Evolutionary conservation across 495 filamentous ascomycete species (phyloP).

Genomic region (Aspergillus carlsbadensis): DNA sequence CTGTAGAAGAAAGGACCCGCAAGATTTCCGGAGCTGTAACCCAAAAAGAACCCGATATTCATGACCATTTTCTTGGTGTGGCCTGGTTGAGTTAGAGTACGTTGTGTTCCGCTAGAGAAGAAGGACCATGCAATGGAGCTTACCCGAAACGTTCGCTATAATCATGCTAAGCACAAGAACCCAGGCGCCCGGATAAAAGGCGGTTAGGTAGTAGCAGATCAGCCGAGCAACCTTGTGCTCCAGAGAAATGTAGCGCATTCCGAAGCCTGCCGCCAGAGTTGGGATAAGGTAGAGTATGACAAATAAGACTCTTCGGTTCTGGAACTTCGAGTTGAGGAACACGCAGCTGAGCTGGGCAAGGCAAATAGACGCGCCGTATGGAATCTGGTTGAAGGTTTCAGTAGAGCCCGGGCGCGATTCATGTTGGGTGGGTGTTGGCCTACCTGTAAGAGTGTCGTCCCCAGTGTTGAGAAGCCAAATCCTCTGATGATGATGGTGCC

Average conservation of each 20-base stretch:
- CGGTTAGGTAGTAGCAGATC: conserved; percentile 57
- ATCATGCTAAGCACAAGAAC: conserved; percentile 58
- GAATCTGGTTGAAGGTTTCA: conserved; percentile 39
- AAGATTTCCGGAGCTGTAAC: conserved; percentile 53
- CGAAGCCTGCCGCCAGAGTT: conserved; percentile 55
- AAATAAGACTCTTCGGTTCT: conserved; percentile 55
- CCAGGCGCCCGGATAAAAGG: conserved; percentile 60
- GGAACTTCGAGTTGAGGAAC: conserved; percentile 56
- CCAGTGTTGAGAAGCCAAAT: conserved; percentile 57
- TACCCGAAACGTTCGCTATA: conserved; percentile 54
- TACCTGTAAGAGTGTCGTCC: conserved; percentile 48
- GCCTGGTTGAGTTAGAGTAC: conserved; percentile 24
- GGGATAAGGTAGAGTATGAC: conserved; percentile 54
- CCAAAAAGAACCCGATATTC: conserved; percentile 56
- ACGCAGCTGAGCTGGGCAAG: conserved; percentile 57
- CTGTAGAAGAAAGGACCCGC: conserved; percentile 64
- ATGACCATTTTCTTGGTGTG: conserved; percentile 65
- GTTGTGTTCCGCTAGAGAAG: neutral
- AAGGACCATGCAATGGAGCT: neutral
- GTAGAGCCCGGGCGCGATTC: too few species aligned
- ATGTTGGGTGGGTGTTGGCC: neutral
- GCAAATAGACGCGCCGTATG: conserved; percentile 56
- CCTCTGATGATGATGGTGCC: conserved; percentile 63
- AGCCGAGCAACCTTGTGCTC: conserved; percentile 47
- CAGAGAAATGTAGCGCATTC: conserved; percentile 49